Percentiles rank a stretch among this genome's conserved stretches.
These are phyloP conservation scores for Persicaria maculosa DNA, from an alignment of 148 eudicot genomes.

Conservation along the genomic window DNA sequence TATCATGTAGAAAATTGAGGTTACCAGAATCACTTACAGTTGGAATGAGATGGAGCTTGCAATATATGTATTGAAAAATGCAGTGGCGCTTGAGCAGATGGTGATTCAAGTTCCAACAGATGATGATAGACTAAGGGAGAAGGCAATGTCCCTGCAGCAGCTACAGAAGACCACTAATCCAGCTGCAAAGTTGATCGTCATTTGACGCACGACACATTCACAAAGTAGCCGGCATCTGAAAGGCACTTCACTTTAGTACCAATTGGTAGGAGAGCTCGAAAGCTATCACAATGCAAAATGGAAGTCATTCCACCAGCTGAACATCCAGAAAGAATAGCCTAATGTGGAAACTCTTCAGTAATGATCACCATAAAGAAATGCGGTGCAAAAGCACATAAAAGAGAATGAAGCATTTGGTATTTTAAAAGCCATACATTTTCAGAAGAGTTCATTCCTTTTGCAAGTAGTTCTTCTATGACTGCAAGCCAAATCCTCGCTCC, in stretches of 20 bases:
- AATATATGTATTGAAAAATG: no score
- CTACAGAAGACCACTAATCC: no score
- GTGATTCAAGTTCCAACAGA: no score
- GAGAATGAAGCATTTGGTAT: not conserved
- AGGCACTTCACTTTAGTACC: constrained; percentile 78
- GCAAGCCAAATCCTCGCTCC: constrained; percentile 20
- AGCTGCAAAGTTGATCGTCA: no score
- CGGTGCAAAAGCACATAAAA: not conserved
- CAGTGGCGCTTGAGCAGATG: no score
- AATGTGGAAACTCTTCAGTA: constrained; percentile 7
- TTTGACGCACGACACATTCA: no score
- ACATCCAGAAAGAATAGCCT: constrained; percentile 80
- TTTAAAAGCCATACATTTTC: constrained; percentile 12
- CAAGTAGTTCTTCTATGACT: constrained; percentile 15
- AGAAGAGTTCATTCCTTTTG: constrained; percentile 19
- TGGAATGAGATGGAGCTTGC: no score
- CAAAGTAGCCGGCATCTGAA: constrained; percentile 90
- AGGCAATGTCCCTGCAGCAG: no score
- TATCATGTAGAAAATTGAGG: no score
- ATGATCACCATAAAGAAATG: not conserved
- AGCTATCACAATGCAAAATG: constrained; percentile 78
- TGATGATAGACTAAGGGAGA: no score
- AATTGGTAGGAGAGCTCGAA: constrained; percentile 56
- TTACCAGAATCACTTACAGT: no score
- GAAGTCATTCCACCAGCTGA: constrained; percentile 93